Evolutionary conservation across 768 basidiomycete genomes (phyloP), one percentile per base, ranked within the genome.

Genomic region (Suillus decipiens): DNA sequence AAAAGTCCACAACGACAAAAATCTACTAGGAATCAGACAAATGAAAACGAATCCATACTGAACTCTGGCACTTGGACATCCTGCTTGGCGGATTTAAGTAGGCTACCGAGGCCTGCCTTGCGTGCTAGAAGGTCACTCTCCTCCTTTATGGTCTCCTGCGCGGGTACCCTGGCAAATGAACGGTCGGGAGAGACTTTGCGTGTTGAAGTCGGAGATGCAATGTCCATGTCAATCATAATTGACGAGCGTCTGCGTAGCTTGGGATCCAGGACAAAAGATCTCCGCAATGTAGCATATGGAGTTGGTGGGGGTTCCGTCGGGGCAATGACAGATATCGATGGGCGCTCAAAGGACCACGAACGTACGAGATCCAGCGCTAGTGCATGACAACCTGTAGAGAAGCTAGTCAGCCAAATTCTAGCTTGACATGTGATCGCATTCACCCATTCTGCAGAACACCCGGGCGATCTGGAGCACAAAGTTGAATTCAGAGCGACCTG

Each of bases 391-490:
- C 96, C 96, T 97, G 73, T 12, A 57, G 60, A 15, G 37, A 28
- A 55, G 61, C 63, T 53, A 60, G 59, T 66, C 60, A 37, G 34
- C 43, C 41, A 33, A 61, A 50, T 28, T 24, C 7, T 48, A 43
- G 41, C 34, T 6, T 50, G 4, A 54, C n/a, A 43, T 28, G 5
- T 19, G 31, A 24, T n/a, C 36, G 11, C 0, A 73, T 89, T 45
- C 67, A 93, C 96, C 97, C 95, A 98, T 96, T 63, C 93, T 82
- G 70, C 92, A 94, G 68, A 98, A 95, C 9, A 96, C 92, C 34
- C 94, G 86, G 0, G 95, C 92, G 68, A 95, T 94, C 77, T 99
- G 96, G 34, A 96, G 79, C 11, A 99, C 93, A 73, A 99, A 99
- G 72, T 92, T 95, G 77, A 96, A 98, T 72, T 99, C 96, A 14